Evolutionary conservation across 2,329 filamentous ascomycete genomes (phyloP), one percentile per base, ranked within the genome.

Genomic region (Alternaria novae-zelandiae): DNA sequence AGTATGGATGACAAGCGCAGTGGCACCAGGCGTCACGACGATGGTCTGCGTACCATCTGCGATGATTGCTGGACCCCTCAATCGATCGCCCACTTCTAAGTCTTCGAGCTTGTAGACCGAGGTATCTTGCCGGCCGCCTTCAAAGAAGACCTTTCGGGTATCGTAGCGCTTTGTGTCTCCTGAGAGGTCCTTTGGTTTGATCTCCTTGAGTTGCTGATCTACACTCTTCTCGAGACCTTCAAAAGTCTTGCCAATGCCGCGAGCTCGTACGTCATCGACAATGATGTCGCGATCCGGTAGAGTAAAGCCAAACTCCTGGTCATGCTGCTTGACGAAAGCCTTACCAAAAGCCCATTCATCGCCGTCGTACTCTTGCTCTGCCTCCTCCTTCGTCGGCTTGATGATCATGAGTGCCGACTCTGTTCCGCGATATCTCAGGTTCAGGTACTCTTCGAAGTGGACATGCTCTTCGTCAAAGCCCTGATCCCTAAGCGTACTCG

Each of bases 261-360:
- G 87, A 6, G 94, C 92, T 44, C 94, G 89, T 4, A 97, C 91
- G 77, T 97, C 94, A 66, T 97, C 94, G 8, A 97, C 86, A 49
- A 97, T 94, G 57, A 97, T 92, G 70, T 97, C 93, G 59, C 94
- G 86, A 63, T 96, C 92, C 23, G 89, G 89, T 3, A 97, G 83
- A 0, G 92, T 96, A 74, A 97, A 97, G 0, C 94, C 94, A 75
- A 97, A 97, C 75, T 97, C 94, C 75, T 96, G 94, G 56, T 93
- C 90, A 75, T 97, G 94, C 70, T 97, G 93, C 71, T 89, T 89
- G 30, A 96, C 84, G 73, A 98, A 97, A 0, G 93, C 94, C 68
- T 90, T 87, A 3, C 90, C 93, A 80, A 94, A 97, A 1, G 90
- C 91, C 91, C 92, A 96, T 9, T 90, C 87, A 58, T 92, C 88